phyloP scores from a whole-genome alignment of 2,329 filamentous ascomycete species.

The Elsinoe ampelina region DNA sequence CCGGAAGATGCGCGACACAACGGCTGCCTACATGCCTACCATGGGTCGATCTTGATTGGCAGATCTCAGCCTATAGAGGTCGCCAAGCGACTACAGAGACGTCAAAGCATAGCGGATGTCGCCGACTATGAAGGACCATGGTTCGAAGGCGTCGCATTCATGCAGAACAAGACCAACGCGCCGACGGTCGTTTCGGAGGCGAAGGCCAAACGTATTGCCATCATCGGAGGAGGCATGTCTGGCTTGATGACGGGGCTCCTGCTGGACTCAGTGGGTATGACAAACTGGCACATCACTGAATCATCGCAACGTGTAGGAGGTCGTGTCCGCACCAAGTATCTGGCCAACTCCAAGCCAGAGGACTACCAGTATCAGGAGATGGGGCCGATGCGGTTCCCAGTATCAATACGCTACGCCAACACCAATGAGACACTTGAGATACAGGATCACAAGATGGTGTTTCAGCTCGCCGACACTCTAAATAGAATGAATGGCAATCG shows the following conservation, averaged over 20 bases:
- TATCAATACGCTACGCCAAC: conserved; percentile 44
- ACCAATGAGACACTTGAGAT: conserved; percentile 44
- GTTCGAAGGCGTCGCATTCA: conserved; percentile 56
- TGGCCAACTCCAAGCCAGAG: conserved; percentile 47
- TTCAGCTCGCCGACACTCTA: conserved; percentile 51
- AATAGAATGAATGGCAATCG: conserved; percentile 51
- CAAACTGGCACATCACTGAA: conserved; percentile 54
- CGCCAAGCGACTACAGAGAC: conserved; percentile 17
- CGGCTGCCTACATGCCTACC: conserved; percentile 40
- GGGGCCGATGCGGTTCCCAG: conserved; percentile 58
- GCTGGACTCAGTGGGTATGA: conserved; percentile 46
- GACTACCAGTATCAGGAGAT: conserved; percentile 60
- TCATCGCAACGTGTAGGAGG: conserved; percentile 53
- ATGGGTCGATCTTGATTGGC: conserved; percentile 32
- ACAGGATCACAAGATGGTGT: conserved; percentile 55
- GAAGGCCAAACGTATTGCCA: conserved; percentile 52
- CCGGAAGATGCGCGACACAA: conserved; percentile 30
- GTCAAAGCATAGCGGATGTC: conserved; percentile 30
- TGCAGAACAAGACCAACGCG: conserved; percentile 46
- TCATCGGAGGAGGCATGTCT: conserved; percentile 57
- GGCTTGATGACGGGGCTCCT: conserved; percentile 52
- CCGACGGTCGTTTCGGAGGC: conserved; percentile 44
- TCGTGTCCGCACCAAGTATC: conserved; percentile 54
- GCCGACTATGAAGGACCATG: conserved; percentile 50
- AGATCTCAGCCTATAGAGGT: conserved; percentile 34